Base-by-base conservation (phyloP, 495 filamentous ascomycete species). In the Penicillium angulare region DNA sequence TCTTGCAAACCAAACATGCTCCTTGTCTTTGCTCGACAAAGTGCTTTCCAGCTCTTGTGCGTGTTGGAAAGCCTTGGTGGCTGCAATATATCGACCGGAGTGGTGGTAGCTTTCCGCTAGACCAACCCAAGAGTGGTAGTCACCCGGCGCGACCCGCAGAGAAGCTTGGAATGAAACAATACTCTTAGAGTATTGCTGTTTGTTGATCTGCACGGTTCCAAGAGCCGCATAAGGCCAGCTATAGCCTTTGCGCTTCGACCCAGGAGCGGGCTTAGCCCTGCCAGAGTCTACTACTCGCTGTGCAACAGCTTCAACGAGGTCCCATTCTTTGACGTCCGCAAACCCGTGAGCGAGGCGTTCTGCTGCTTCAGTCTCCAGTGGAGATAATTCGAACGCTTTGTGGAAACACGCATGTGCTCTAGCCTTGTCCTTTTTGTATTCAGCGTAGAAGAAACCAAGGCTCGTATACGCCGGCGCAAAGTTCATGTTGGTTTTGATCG, bases 171-270 rank as follows among this genome's bases (percentile, higher is more conserved):
- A 99, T 0, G 91, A 95, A 16, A 90, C 83, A 43, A 95, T 88
- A 22, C 89, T 90, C 63, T 90, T 86, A 47, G 78, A 55, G 59
- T 92, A 96, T 34, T 97, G 90, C 64, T 95, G 92, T 53, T 88
- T 90, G 65, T 97, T 99, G 52, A 96, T 81, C 66, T 97, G 90
- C 0, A 95, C 93, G n/a, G 96, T 88, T 27, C 93, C 93, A 3
- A 99, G 77, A 1, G 95, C 91, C n/a, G 92, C 89, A 59, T 88
- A 91, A 7, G 93, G 93, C 93, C 93, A 99, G 71, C 93, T 97
- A 51, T 91, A 81, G 4, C 87, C 89, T 64, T 86, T 92, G 59
- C 85, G 85, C 71, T 92, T 95, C 7, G 90, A 95, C 5, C 93
- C 93, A 17, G 95, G 93, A 9, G 91, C 80, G 34, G 91, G 88